Evolutionary conservation across 257 asterid species (phyloP).

Genomic region (Thymus mandschuricus): DNA sequence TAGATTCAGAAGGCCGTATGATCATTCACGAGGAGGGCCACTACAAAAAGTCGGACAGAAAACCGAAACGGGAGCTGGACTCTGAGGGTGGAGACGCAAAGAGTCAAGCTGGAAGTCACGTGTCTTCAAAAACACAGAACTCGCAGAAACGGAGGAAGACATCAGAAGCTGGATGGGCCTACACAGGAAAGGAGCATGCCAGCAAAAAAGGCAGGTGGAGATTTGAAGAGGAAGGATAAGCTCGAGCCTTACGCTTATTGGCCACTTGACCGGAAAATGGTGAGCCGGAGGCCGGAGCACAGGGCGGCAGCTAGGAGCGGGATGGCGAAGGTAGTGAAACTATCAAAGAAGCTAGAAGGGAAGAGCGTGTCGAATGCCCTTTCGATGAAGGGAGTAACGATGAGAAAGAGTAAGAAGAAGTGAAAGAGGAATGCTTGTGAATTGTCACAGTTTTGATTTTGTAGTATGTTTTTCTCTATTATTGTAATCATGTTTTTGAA

Average conservation of each 20-base stretch:
- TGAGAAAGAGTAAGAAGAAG: slow-evolving; percentile 48
- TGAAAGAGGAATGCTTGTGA: slow-evolving; percentile 5
- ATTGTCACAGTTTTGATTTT: slow-evolving; percentile 14
- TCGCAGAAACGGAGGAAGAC: slow-evolving; percentile 65
- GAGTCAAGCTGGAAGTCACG: slow-evolving; percentile 56
- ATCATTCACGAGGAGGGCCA: slow-evolving; percentile 61
- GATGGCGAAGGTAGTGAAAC: slow-evolving; percentile 82
- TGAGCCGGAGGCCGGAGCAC: slow-evolving; percentile 91
- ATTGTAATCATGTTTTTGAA: too few species aligned
- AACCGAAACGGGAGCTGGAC: slow-evolving; percentile 47
- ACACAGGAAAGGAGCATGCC: slow-evolving; percentile 83
- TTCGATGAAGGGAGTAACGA: slow-evolving; percentile 44
- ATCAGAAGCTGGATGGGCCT: slow-evolving; percentile 82
- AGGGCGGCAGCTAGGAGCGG: slow-evolving; percentile 87
- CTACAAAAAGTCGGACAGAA: slow-evolving; percentile 46
- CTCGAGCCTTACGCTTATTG: slow-evolving; percentile 97
- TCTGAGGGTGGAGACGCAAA: slow-evolving; percentile 48
- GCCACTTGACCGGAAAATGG: slow-evolving; percentile 98
- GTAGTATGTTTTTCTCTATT: too few species aligned
- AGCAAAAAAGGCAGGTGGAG: slow-evolving; percentile 95
- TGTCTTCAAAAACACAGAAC: slow-evolving; percentile 52
- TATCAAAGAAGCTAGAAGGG: slow-evolving; percentile 84
- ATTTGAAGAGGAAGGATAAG: slow-evolving; percentile 80
- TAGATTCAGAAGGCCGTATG: slow-evolving; percentile 85
- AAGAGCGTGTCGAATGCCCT: slow-evolving; percentile 75